Evolutionary conservation across 148 eudicot genomes (phyloP).

Genomic region (Rhododendron henanense): DNA sequence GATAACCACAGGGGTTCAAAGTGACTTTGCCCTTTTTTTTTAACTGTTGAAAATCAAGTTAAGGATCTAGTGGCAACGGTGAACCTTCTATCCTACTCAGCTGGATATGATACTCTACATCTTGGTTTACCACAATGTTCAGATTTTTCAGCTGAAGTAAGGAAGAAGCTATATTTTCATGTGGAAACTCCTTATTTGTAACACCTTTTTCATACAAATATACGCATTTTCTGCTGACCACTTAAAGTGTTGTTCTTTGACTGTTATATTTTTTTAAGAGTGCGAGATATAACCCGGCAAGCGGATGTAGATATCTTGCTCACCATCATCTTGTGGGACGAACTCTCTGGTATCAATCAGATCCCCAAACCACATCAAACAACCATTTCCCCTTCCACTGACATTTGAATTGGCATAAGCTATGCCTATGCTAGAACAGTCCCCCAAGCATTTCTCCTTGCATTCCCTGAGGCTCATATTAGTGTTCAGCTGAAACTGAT

Average conservation of each 20-base stretch:
- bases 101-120: no score
- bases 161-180: no score
- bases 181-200: not conserved
- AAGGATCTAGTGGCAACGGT: no score
- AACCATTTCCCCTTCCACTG: slow-evolving; percentile 7
- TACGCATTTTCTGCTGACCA: not conserved
- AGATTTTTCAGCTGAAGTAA: no score
- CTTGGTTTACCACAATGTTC: no score
- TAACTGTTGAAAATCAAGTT: no score
- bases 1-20: no score
- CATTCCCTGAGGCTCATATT: slow-evolving; percentile 9
- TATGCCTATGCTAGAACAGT: slow-evolving; percentile 17
- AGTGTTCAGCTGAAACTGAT: not conserved
- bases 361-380: slow-evolving; percentile 19
- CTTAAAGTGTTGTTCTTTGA: not conserved
- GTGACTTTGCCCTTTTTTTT: no score
- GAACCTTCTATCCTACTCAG: no score
- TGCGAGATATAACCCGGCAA: not conserved
- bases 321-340: not conserved
- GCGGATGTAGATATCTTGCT: slow-evolving; percentile 14
- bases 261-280: not conserved
- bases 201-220: not conserved
- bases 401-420: slow-evolving; percentile 15
- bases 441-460: slow-evolving; percentile 1
- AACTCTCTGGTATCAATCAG: slow-evolving; percentile 10